Evolutionary conservation across 2,329 filamentous ascomycete genomes (phyloP), one percentile per base, ranked within the genome.

Genomic region (Aspergillus felis): DNA sequence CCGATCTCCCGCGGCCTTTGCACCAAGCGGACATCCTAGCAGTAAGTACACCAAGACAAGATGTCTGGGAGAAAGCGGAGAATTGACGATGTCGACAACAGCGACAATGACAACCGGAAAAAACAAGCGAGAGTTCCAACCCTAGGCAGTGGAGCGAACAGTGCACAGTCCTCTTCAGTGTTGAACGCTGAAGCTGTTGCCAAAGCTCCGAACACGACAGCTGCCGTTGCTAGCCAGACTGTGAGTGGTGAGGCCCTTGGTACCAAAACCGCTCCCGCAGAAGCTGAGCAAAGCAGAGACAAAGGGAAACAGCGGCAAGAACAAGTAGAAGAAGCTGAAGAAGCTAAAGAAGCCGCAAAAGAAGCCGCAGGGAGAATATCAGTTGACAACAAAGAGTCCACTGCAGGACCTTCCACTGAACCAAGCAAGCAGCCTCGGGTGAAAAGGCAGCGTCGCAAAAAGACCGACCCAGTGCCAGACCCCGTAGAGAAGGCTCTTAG

Each of bases 391-490:
- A 24, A 24, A 17, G 24, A 47, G 24, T 22, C 24, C 44, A 14
- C 44, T 14, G 44, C 44, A 47, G 44, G 44, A 25, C 44, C 44
- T 38, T 38, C 32, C 14, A 38, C 32, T 38, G 32, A 17, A 76
- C 73, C 57, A 81, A 85, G 60, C 94, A 95, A 74, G 3, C 20
- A 9, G 24, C 32, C 59, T 6, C 50, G 51, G 49, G 10, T 27
- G 32, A 65, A 65, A 50, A 66, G 64, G 41, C 57, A 50, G 24
- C 52, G 53, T 57, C 27, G 44, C 9, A 47, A 59, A 63, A 52
- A 55, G 65, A 41, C 29, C 49, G 61, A 63, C 9, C 62, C 66
- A 1, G 65, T 66, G 50, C 65, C 58, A 29, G 62, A 69, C 55
- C 66, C 65, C 51, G 66, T 65, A 2, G 62, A 51, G 8, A 57